Evolutionary conservation across 129 eudicot genomes (phyloP).

Genomic region (Gnaphalium uliginosum): DNA sequence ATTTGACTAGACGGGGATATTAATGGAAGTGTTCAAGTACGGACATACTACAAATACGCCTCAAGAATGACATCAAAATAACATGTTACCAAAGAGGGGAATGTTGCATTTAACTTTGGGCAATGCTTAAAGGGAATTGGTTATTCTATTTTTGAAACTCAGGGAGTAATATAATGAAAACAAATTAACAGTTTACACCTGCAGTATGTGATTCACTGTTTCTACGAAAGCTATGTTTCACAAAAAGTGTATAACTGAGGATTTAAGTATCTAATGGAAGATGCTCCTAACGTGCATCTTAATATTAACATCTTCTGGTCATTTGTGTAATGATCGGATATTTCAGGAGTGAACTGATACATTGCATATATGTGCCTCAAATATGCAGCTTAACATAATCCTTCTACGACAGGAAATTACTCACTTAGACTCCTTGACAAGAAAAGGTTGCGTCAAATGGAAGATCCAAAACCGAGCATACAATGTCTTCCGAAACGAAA

Average conservation of each 20-base stretch:
- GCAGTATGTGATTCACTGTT: not conserved
- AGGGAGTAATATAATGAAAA: not conserved
- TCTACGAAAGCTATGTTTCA: not conserved
- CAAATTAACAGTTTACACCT: not conserved
- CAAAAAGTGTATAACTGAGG: not conserved
- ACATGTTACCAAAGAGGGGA: not conserved
- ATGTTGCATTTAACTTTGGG: not conserved
- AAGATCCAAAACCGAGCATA: constrained; percentile 36
- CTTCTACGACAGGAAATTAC: constrained; percentile 13
- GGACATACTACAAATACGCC: not conserved
- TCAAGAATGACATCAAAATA: not conserved
- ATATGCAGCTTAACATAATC: not conserved
- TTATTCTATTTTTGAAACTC: too few species aligned
- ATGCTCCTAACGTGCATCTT: too few species aligned
- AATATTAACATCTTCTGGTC: not conserved
- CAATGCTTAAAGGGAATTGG: not conserved
- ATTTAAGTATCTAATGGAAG: too few species aligned
- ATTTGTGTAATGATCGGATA: not conserved
- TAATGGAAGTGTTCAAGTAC: too few species aligned
- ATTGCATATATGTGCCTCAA: not conserved
- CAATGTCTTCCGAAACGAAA: constrained; percentile 32
- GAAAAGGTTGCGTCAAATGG: constrained; percentile 24
- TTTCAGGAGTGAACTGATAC: not conserved
- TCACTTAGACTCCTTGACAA: constrained; percentile 44
- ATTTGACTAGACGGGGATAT: too few species aligned